Conservation (phyloP, 176 grass and related monocot genomes). For the maize (Zea mays) region Zm-B73-REFERENCE-NAM-5.0 NC_050098.1:41257001-41257500, state of each 20-base stretch:
- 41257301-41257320: constrained; percentile 5
- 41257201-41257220: constrained; percentile 25
- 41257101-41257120: no score
- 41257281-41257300: neutral
- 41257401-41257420: constrained; percentile 1
- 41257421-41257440: constrained; percentile 12
- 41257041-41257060: no score
- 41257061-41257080: no score
- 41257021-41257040: no score
- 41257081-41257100: no score
- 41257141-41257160: neutral
- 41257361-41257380: constrained; percentile 20
- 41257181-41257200: constrained; percentile 7
- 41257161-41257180: neutral
- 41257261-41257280: constrained; percentile 12
- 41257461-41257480: constrained; percentile 28
- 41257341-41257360: constrained; percentile 10
- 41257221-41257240: constrained; percentile 3
- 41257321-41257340: neutral
- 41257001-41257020: no score
- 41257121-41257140: no score
- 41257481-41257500: constrained; percentile 5
- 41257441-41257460: neutral
- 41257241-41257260: constrained; percentile 4
- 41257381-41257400: constrained; percentile 1